Conservation (phyloP, 805 yeast species). For the Metschnikowia colocasiae region DNA sequence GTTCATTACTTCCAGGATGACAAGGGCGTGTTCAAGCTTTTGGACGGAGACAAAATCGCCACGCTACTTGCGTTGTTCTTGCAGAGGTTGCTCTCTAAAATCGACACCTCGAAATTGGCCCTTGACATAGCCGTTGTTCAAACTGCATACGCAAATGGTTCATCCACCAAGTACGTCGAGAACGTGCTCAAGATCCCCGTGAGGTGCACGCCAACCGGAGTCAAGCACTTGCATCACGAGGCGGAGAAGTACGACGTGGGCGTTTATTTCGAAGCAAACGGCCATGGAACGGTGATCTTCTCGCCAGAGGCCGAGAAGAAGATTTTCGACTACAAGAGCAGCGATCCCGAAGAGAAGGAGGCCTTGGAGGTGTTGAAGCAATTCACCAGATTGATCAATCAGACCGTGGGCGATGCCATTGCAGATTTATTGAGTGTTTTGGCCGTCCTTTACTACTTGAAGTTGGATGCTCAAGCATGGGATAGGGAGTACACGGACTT, state of each 20-base stretch:
- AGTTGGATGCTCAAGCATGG: conserved; percentile 69
- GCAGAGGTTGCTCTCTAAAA: conserved; percentile 45
- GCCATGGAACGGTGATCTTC: conserved; percentile 96
- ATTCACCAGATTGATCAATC: conserved; percentile 76
- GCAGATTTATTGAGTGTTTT: conserved; percentile 84
- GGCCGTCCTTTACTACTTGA: conserved; percentile 53
- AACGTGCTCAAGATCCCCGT: conserved; percentile 69
- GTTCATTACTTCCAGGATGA: conserved; percentile 64
- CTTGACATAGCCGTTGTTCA: conserved; percentile 79
- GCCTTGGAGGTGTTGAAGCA: conserved; percentile 54
- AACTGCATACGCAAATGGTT: conserved; percentile 97
- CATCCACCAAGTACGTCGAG: conserved; percentile 70
- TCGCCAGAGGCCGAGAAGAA: conserved; percentile 45
- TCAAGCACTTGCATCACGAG: conserved; percentile 92
- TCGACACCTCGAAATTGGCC: conserved; percentile 42
- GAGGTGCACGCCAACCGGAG: conserved; percentile 90
- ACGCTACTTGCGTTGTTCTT: conserved; percentile 74
- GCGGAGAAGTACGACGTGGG: conserved; percentile 85
- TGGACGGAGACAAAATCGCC: conserved; percentile 94
- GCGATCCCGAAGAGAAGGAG: conserved; percentile 38
- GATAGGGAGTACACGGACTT: conserved; percentile 71
- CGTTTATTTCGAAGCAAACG: conserved; percentile 95
- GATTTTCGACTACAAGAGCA: conserved; percentile 32
- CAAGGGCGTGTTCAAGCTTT: conserved; percentile 43
- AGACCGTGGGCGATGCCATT: conserved; percentile 97